Conservation (phyloP, 768 basidiomycete genomes). For the Phylloporus sp. region DNA sequence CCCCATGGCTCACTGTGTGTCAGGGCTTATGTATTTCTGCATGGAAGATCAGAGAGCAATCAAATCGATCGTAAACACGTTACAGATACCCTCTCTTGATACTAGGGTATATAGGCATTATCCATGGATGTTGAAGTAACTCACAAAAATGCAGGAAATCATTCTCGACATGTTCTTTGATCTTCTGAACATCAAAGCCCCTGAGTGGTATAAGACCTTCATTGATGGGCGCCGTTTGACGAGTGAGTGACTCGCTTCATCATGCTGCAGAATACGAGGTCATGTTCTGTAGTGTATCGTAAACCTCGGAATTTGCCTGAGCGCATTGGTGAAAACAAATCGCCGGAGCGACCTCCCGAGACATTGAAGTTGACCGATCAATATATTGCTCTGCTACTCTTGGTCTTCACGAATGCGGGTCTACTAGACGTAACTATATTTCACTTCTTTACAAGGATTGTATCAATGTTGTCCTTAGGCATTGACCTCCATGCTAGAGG, state of each 20-base stretch:
- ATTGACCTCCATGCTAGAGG: conserved; percentile 79
- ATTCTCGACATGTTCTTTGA: conserved; percentile 94
- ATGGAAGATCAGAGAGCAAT: conserved; percentile 86
- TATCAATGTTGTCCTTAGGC: conserved; percentile 47
- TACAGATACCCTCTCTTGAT: conserved; percentile 85
- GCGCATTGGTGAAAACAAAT: conserved; percentile 33
- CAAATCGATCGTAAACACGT: conserved; percentile 75
- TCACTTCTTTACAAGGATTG: not conserved
- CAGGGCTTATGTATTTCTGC: conserved; percentile 91
- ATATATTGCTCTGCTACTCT: conserved; percentile 80
- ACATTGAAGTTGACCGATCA: conserved; percentile 87
- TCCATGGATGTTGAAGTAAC: not conserved
- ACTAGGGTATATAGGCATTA: conserved; percentile 53
- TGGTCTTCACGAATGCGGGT: conserved; percentile 84
- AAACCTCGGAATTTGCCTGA: conserved; percentile 42
- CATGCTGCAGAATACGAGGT: not conserved
- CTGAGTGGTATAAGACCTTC: conserved; percentile 91
- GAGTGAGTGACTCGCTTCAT: conserved; percentile 45
- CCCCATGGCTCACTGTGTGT: conserved; percentile 5
- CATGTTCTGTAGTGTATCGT: conserved; percentile 55
- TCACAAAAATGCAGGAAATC: conserved; percentile 63
- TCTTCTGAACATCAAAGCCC: conserved; percentile 84
- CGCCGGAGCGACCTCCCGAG: conserved; percentile 46
- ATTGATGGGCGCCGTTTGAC: conserved; percentile 86
- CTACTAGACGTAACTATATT: conserved; percentile 68